Base-by-base conservation (phyloP, 768 basidiomycete species). In the Tricholoma furcatifolium region DNA sequence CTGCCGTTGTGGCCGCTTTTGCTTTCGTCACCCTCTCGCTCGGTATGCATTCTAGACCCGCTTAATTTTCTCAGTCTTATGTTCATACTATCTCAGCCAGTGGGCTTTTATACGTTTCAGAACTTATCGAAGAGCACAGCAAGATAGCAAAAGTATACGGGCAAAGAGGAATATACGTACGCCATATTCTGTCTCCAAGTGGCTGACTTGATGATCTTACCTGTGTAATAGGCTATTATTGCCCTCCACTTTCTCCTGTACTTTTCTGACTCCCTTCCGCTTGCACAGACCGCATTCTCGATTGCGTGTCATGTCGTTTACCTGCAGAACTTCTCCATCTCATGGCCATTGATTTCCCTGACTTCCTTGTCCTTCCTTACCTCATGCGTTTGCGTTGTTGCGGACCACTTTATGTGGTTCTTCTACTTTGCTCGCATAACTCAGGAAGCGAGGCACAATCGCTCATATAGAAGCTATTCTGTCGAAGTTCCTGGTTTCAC, bases 351-450 rank as follows among this genome's bases (percentile, higher is more conserved):
- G 65, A 98, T 99, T 61, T 94, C 92, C 2, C 80, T 99, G 43
- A 81, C 91, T 14, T 98, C 95, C 0, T 65, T 74, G 17, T 82
- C 84, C 6, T 98, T 99, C 77, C 69, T 98, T 42, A 78, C 82
- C 0, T 98, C 95, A 0, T 97, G 94, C 68, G 57, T 79, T 17
- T 73, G 95, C 50, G 96, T 97, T 58, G 80, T 99, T 51, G 68
- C 74, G 1, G 93, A 98, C 72, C 97, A 98, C 69, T 98, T 98
- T 65, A 67, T 92, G 36, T 98, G 95, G 92, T 99, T 99, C 76
- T 93, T 91, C 73, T 81, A 98, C 71, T 98, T 98, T 68, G 83
- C 94, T 39, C 80, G 73, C 24, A 61, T 87, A 8, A 82, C 86
- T 9, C 83, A 82, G 51, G 81, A 87, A 32, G 81, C 85, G 14